Evolutionary conservation across 768 basidiomycete species (phyloP), one percentile per base, ranked within the genome.

Genomic region (Thelephora ganbajun): DNA sequence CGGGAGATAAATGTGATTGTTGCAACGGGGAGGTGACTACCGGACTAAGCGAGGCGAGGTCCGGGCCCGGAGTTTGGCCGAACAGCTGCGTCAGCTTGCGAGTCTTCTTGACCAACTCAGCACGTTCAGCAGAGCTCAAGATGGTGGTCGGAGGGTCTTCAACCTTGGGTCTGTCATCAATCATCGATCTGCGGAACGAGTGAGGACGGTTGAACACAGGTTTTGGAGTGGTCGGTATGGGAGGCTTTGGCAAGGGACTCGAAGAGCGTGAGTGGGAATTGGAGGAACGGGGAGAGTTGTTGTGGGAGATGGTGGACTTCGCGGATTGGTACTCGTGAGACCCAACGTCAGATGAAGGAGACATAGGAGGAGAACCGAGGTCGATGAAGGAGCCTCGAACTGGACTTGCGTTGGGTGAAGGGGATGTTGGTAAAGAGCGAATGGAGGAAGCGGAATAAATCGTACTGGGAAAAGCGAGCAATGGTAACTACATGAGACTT

Each of bases 1-100:
- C 4, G 19, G 44, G 39, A 14, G 14, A 2, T 14, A 22, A 14
- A 41, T 7, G 7, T 18, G 39, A 45, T 20, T 5, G 3, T 11
- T n/a, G 19, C 11, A 9, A 16, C 2, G 16, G 7, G 36, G 33
- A 39, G 42, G 53, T 45, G 33, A 44, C 16, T 16, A 44, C 6
- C 23, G 14, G 33, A 14, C 20, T n/a, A 18, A 20, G 22, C 33
- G 48, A 35, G 7, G 49, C 11, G 48, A 46, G 42, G n/a, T 35
- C 34, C 44, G 50, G 49, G 37, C 49, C 50, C 7, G 81, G 83
- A 2, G 70, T 76, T 61, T 77, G 71, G 36, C 87, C 87, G 47
- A 90, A 80, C n/a, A 90, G 65, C 52, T 80, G 79, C n/a, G 81
- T 70, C 43, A 90, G 73, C 61, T 91, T 91, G 56, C 81, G 78